Percentiles rank a stretch among this genome's conserved stretches.
phyloP scores from a whole-genome alignment of 192 early-diverging fungal genomes.

The Geranomyces michiganensis region DNA sequence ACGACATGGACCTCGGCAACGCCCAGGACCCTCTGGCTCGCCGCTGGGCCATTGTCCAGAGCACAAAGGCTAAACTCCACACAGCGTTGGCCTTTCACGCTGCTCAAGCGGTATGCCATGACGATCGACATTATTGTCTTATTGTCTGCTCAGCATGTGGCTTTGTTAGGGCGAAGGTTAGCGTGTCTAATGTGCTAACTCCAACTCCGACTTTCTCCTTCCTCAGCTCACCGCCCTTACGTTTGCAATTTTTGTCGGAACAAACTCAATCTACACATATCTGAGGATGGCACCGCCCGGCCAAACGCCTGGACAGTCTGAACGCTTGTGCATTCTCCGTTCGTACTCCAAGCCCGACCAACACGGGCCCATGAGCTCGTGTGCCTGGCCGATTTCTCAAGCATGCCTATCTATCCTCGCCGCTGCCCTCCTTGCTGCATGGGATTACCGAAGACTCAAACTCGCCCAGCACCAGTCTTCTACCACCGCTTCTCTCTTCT shows the following conservation, averaged over 20 bases:
- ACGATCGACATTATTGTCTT: background rate
- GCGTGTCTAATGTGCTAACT: too few relatives aligned
- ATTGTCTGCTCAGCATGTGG: background rate
- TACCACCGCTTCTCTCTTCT: background rate
- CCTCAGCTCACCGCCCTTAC: background rate
- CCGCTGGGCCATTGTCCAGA: background rate
- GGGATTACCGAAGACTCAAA: background rate
- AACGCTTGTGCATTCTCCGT: background rate
- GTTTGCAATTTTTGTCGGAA: background rate
- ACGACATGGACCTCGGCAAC: too few relatives aligned
- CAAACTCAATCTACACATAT: background rate
- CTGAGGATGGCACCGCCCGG: too few relatives aligned
- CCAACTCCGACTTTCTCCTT: background rate
- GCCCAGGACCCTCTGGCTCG: background rate
- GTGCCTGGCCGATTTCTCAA: background rate
- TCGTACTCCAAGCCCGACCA: background rate
- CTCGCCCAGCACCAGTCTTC: conserved; percentile 10
- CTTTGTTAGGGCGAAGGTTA: too few relatives aligned
- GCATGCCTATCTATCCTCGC: background rate
- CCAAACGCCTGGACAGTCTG: background rate
- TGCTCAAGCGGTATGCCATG: conserved; percentile 2
- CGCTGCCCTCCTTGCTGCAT: background rate
- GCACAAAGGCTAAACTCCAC: conserved; percentile 5
- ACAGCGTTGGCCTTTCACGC: background rate
- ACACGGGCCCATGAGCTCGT: background rate